Percentiles rank a stretch among this genome's conserved stretches.
Conservation (phyloP, 192 early-diverging fungal genomes). For the Powellomyces hirtus region DNA sequence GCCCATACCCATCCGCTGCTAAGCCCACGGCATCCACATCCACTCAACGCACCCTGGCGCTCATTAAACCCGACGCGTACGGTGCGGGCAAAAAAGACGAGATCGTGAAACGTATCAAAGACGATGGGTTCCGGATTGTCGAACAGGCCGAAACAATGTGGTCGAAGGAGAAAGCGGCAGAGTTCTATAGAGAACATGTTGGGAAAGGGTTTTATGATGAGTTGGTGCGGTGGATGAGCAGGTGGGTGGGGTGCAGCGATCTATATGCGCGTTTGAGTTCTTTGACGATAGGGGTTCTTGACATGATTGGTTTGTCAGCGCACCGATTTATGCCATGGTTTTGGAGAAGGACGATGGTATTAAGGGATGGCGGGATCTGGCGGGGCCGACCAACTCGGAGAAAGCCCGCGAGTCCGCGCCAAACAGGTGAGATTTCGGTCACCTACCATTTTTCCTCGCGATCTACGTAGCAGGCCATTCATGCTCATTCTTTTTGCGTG, state of each 20-base stretch:
- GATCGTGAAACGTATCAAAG: slow-evolving; percentile 38
- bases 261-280: slow-evolving; percentile 22
- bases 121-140: slow-evolving; percentile 48
- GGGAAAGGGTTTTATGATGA: slow-evolving; percentile 50
- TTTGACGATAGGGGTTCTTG: background rate
- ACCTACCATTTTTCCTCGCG: too few relatives aligned
- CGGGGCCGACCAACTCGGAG: slow-evolving; percentile 55
- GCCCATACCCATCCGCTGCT: slow-evolving; percentile 15
- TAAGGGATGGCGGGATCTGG: slow-evolving; percentile 44
- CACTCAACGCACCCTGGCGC: slow-evolving; percentile 38
- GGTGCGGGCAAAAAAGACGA: slow-evolving; percentile 43
- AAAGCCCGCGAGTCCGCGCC: slow-evolving; percentile 51
- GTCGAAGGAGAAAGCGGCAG: slow-evolving; percentile 39
- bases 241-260: too few relatives aligned
- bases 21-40: background rate
- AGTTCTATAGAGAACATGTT: slow-evolving; percentile 53
- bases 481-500: too few relatives aligned
- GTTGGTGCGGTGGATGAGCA: slow-evolving; percentile 55
- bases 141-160: slow-evolving; percentile 43
- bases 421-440: slow-evolving; percentile 35
- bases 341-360: slow-evolving; percentile 43
- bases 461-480: too few relatives aligned
- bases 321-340: slow-evolving; percentile 46
- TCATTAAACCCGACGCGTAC: slow-evolving; percentile 52
- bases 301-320: slow-evolving; percentile 18